A percentile compares a stretch with the other conserved stretches of the same genome.
phyloP scores from a whole-genome alignment of 345 rosid genomes.

The Physaria fendleri region DNA sequence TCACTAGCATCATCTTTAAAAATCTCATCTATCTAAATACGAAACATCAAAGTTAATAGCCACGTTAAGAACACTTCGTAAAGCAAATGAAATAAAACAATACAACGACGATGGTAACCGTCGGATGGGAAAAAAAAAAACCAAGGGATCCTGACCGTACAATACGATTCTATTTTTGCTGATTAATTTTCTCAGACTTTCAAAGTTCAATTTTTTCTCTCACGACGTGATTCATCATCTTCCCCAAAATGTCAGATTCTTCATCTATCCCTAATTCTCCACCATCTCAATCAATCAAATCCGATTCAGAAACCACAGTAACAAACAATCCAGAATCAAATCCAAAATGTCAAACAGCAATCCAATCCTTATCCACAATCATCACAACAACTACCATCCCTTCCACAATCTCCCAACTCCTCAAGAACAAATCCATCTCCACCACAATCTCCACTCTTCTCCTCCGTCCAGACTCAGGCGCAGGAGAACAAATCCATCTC shows the following conservation, averaged over 20 bases:
- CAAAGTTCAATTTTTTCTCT: not conserved
- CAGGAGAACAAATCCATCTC: too few relatives aligned
- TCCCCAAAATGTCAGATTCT: constrained; percentile 21
- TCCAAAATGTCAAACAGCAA: constrained; percentile 33
- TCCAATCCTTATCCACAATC: constrained; percentile 46
- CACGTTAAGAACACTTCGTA: too few relatives aligned
- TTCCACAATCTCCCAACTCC: too few relatives aligned
- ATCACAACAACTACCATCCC: constrained; percentile 31
- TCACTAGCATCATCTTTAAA: too few relatives aligned
- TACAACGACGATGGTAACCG: too few relatives aligned
- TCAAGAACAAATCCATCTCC: too few relatives aligned
- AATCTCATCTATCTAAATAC: too few relatives aligned
- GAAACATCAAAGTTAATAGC: too few relatives aligned
- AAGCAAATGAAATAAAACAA: too few relatives aligned
- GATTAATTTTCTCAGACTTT: not conserved
- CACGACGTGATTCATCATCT: constrained; percentile 2
- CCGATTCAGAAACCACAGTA: constrained; percentile 1
- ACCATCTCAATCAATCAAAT: not conserved
- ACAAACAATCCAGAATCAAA: constrained; percentile 9
- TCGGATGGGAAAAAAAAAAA: too few relatives aligned
- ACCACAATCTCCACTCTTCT: too few relatives aligned
- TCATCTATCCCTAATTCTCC: constrained; percentile 22
- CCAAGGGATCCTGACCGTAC: too few relatives aligned
- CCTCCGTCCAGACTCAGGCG: constrained; percentile 61
- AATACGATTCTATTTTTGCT: constrained; percentile 15